These are phyloP conservation scores for Hsuehochloa calcarea DNA, from an alignment of 176 grass and related monocot species.

Conservation along the genomic window DNA sequence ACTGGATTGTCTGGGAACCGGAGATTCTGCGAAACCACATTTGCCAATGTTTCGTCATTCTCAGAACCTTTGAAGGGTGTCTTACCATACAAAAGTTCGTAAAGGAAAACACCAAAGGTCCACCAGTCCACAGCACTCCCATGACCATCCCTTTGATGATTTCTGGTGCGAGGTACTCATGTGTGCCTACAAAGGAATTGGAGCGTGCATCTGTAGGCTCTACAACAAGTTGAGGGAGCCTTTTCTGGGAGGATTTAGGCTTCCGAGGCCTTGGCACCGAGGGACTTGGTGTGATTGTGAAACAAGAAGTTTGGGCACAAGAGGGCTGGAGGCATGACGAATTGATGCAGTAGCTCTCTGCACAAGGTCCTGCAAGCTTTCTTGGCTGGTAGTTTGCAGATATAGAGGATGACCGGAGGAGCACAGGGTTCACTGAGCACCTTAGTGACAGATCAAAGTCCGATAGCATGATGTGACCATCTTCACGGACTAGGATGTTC, in stretches of 20 bases:
- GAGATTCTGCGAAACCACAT: conserved; percentile 69
- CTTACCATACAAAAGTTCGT: conserved; percentile 66
- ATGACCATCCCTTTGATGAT: conserved; percentile 84
- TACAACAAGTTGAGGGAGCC: conserved; percentile 65
- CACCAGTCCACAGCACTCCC: conserved; percentile 83
- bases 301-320: conserved; percentile 70
- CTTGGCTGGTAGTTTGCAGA: conserved; percentile 42
- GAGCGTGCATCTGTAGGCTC: conserved; percentile 64
- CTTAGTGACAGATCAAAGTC: conserved; percentile 77
- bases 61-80: conserved; percentile 70
- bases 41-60: conserved; percentile 71
- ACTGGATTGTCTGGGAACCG: conserved; percentile 56
- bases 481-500: conserved; percentile 73
- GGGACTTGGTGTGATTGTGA: conserved; percentile 58
- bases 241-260: conserved; percentile 45
- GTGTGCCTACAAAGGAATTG: conserved; percentile 76
- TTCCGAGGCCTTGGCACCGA: conserved; percentile 52
- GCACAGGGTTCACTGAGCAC: conserved; percentile 59
- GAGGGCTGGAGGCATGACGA: conserved; percentile 65
- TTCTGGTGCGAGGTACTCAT: conserved; percentile 75
- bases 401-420: conserved; percentile 57
- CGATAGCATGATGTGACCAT: conserved; percentile 79
- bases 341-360: conserved; percentile 66
- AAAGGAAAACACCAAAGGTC: conserved; percentile 73
- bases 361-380: conserved; percentile 59